These are phyloP conservation scores for Houttuynia cordata DNA, from an alignment of 164 flowering plant species.

Conservation along the genomic window DNA sequence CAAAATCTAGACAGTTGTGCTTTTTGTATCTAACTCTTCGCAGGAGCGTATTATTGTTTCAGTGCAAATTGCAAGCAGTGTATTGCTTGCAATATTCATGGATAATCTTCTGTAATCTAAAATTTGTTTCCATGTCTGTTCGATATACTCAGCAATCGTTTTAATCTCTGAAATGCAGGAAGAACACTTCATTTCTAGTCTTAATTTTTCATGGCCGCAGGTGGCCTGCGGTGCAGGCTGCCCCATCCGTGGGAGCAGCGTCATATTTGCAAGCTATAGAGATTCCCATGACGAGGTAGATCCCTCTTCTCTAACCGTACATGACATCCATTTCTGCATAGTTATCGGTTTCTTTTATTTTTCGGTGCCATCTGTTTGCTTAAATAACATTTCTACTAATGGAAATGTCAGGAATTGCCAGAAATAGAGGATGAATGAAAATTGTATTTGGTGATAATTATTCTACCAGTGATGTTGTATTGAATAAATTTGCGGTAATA, in stretches of 20 bases:
- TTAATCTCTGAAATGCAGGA: constrained; percentile 19
- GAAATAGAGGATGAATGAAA: too few relatives aligned
- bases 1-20: too few relatives aligned
- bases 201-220: constrained; percentile 53
- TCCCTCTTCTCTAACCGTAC: neutral
- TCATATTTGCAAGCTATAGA: constrained; percentile 28
- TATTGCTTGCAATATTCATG: neutral
- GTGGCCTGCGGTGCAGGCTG: constrained; percentile 23
- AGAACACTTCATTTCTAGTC: constrained; percentile 39
- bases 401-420: too few relatives aligned
- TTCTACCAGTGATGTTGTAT: too few relatives aligned
- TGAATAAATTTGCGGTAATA: too few relatives aligned
- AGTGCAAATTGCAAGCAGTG: too few relatives aligned
- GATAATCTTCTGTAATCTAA: too few relatives aligned
- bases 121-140: neutral
- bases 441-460: too few relatives aligned
- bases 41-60: too few relatives aligned
- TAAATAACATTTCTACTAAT: too few relatives aligned
- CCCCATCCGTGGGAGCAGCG: constrained; percentile 28
- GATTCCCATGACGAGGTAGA: constrained; percentile 27
- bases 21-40: too few relatives aligned
- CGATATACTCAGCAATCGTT: neutral
- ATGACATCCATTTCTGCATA: neutral
- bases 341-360: neutral
- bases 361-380: neutral